These are phyloP conservation scores for Citrullus colocynthis DNA, from an alignment of 306 rosid species.

Conservation along the genomic window DNA sequence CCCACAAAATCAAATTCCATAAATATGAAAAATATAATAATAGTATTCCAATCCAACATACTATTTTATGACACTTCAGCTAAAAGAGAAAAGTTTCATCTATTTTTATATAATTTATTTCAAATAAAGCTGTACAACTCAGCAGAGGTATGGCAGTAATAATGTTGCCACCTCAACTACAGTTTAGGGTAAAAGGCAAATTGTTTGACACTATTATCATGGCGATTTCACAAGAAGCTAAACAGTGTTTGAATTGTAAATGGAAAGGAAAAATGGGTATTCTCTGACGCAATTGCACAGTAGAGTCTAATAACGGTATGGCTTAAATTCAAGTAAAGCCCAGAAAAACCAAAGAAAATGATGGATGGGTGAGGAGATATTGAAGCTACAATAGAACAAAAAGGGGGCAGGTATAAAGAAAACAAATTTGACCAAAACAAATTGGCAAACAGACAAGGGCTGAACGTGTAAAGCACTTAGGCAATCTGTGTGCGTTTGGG, in stretches of 20 bases:
- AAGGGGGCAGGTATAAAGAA: not conserved
- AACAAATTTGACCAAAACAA: constrained; percentile 4
- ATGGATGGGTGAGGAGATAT: not conserved
- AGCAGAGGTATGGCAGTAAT: not conserved
- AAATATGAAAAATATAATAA: not conserved
- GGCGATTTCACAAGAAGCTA: not conserved
- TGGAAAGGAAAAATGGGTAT: not conserved
- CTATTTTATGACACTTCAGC: not conserved
- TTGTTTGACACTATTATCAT: not conserved
- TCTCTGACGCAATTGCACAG: not conserved
- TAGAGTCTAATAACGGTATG: not conserved
- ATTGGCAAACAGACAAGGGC: constrained; percentile 2
- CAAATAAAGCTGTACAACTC: not conserved
- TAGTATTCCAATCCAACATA: not conserved
- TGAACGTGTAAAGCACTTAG: not conserved
- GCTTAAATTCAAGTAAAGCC: constrained; percentile 1
- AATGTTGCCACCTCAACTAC: not conserved
- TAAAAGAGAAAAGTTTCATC: not conserved
- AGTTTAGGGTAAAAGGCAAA: not conserved
- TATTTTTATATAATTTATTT: not conserved
- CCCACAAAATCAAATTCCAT: not conserved
- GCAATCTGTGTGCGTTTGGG: not conserved
- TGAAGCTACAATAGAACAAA: not conserved
- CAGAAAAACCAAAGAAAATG: not conserved
- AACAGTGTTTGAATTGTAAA: not conserved